Conservation (phyloP, 495 filamentous ascomycete species). For the Bathelium albidoporum region DNA sequence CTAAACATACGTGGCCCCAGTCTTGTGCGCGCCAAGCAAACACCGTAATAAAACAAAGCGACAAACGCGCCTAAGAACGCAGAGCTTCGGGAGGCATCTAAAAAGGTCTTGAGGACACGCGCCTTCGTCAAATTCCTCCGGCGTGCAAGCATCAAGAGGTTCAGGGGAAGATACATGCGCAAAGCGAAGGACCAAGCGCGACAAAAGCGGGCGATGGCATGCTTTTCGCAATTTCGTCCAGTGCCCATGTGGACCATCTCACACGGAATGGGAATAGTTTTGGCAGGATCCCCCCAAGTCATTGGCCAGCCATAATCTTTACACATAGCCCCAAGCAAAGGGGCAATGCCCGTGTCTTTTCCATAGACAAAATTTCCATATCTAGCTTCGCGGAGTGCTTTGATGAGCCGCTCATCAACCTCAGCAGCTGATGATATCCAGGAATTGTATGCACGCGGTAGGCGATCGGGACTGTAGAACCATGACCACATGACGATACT, state of each 20-base stretch:
- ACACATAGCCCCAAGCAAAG: constrained; percentile 65
- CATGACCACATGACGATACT: constrained; percentile 87
- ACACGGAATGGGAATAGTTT: constrained; percentile 70
- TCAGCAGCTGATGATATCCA: constrained; percentile 75
- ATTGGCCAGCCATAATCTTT: constrained; percentile 58
- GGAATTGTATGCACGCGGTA: constrained; percentile 69
- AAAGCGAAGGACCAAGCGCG: constrained; percentile 66
- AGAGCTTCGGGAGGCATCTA: constrained; percentile 61
- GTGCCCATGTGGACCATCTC: constrained; percentile 79
- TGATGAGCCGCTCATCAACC: constrained; percentile 68
- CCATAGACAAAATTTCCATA: constrained; percentile 62
- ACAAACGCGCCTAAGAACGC: constrained; percentile 78
- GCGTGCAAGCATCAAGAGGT: constrained; percentile 42
- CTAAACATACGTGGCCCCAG: constrained; percentile 61
- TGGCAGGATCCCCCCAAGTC: constrained; percentile 66
- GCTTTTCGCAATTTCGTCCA: constrained; percentile 66
- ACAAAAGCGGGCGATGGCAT: constrained; percentile 60
- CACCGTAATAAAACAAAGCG: constrained; percentile 74
- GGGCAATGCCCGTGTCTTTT: constrained; percentile 62
- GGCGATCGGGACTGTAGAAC: constrained; percentile 61
- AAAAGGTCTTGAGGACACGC: constrained; percentile 39
- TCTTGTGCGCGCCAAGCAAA: constrained; percentile 74
- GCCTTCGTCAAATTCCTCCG: constrained; percentile 28
- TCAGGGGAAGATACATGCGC: constrained; percentile 71
- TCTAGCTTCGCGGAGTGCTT: constrained; percentile 58